These are phyloP conservation scores for Entonaema liquescens DNA, from an alignment of 495 filamentous ascomycete genomes.

Conservation along the genomic window DNA sequence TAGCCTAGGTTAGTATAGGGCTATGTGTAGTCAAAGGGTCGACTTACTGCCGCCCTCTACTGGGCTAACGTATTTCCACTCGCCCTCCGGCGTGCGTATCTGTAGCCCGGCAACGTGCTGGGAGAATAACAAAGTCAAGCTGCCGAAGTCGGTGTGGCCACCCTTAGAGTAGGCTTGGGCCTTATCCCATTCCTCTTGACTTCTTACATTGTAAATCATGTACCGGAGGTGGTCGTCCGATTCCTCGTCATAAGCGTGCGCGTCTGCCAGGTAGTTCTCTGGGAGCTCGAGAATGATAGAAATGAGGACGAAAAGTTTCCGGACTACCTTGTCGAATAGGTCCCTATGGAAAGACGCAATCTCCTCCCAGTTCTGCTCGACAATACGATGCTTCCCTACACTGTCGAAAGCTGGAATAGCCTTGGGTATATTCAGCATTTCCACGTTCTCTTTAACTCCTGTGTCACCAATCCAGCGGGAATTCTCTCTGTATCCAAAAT, in stretches of 20 bases:
- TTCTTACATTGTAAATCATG: constrained; percentile 58
- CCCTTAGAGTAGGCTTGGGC: constrained; percentile 38
- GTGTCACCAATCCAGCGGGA: constrained; percentile 56
- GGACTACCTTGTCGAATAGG: constrained; percentile 41
- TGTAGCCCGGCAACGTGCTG: constrained; percentile 61
- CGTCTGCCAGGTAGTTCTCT: constrained; percentile 55
- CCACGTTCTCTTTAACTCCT: constrained; percentile 56
- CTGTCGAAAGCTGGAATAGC: constrained; percentile 48
- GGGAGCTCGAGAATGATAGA: constrained; percentile 60
- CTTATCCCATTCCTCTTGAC: constrained; percentile 37
- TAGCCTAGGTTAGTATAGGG: neutral
- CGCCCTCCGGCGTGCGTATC: constrained; percentile 54
- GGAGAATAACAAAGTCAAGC: constrained; percentile 60
- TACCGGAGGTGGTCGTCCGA: constrained; percentile 60
- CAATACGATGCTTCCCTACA: constrained; percentile 48
- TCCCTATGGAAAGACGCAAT: constrained; percentile 36
- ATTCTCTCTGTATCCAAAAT: constrained; percentile 58
- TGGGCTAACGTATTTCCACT: constrained; percentile 59
- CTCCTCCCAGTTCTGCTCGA: constrained; percentile 40
- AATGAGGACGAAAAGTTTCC: constrained; percentile 59
- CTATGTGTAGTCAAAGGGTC: neutral
- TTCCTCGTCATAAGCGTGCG: constrained; percentile 55
- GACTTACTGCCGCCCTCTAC: constrained; percentile 53
- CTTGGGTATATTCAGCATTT: constrained; percentile 60
- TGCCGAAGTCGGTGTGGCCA: constrained; percentile 62